Base-by-base conservation (phyloP, 1,284 basidiomycete species). In the Heterobasidion irregulare region DNA sequence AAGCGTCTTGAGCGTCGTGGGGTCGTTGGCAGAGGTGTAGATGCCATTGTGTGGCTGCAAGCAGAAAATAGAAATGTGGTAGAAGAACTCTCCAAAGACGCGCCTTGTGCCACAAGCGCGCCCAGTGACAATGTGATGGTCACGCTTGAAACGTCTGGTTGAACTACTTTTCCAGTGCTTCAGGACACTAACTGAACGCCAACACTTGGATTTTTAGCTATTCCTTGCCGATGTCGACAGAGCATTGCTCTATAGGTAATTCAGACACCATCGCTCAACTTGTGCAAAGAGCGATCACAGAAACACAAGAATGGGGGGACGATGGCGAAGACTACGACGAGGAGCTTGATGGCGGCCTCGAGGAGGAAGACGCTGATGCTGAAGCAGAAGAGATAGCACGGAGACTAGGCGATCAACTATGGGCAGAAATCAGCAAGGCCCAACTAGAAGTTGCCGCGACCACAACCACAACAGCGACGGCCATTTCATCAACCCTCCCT, bases 371-470 rank as follows among this genome's bases (percentile, higher is more conserved):
- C 55, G 78, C 81, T n/a, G 84, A 84, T 33, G 84, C 82, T 8
- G 82, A 86, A 57, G 84, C 84, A 7, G 79, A 85, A 60, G 85
- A 82, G 58, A 85, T 88, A 61, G 84, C 84, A 6, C 76, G 80
- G 50, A 72, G 81, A 36, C 69, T 89, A 34, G 81, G 83, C 12
- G 84, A 85, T 60, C 80, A 89, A 57, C 73, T 89, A 8, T 82
- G 81, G 77, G 86, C 84, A 1, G 84, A 86, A 61, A 84, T 89
- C 48, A 81, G 69, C 61, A 84, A 79, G 63, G 82, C 76, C 4
- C 82, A 77, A 60, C 76, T 76, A 10, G 78, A 77, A 57, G 66
- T 64, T 15, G 65, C 65, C 12, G 65, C 66, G 15, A 26, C 50
- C 50, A 13, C 33, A 9, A 13, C 15, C 32, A 15, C 52, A n/a